Conservation (phyloP, 768 basidiomycete genomes). For the Mycena filopes region DNA sequence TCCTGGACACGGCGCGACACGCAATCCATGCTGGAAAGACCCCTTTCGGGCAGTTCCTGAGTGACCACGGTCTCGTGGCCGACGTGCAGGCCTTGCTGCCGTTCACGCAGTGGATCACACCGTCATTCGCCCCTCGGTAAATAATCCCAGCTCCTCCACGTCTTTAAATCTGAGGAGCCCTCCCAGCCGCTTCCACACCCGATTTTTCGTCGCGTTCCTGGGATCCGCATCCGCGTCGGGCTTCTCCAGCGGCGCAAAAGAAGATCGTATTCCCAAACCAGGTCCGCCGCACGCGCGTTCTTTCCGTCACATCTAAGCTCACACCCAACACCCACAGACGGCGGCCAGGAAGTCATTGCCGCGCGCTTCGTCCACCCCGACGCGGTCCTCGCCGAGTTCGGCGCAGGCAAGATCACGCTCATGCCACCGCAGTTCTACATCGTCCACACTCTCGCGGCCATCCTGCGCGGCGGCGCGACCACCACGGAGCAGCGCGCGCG, state of each 20-base stretch:
- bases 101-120: constrained; percentile 83
- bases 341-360: constrained; percentile 74
- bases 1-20: constrained; percentile 64
- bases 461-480: constrained; percentile 55
- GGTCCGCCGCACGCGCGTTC: constrained; percentile 41
- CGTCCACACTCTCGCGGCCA: constrained; percentile 65
- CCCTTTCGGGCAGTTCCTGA: constrained; percentile 65
- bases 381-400: constrained; percentile 63
- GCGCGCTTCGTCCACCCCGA: constrained; percentile 72
- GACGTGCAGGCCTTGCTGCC: constrained; percentile 64
- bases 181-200: constrained; percentile 75
- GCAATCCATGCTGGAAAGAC: constrained; percentile 64
- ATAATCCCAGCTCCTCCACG: constrained; percentile 24
- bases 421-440: constrained; percentile 85
- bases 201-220: constrained; percentile 76
- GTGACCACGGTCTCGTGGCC: constrained; percentile 52
- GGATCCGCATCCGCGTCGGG: constrained; percentile 52
- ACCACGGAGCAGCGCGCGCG: constrained; percentile 57
- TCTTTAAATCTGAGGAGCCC: not conserved
- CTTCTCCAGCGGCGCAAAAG: constrained; percentile 63
- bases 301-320: not conserved
- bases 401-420: constrained; percentile 60
- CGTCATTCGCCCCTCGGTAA: constrained; percentile 63
- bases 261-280: constrained; percentile 70
- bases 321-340: constrained; percentile 55